Percentiles rank a stretch among this genome's conserved stretches.
These are phyloP conservation scores for Aspergillus sp. DNA, from an alignment of 2,329 filamentous ascomycete genomes.

Conservation along the genomic window DNA sequence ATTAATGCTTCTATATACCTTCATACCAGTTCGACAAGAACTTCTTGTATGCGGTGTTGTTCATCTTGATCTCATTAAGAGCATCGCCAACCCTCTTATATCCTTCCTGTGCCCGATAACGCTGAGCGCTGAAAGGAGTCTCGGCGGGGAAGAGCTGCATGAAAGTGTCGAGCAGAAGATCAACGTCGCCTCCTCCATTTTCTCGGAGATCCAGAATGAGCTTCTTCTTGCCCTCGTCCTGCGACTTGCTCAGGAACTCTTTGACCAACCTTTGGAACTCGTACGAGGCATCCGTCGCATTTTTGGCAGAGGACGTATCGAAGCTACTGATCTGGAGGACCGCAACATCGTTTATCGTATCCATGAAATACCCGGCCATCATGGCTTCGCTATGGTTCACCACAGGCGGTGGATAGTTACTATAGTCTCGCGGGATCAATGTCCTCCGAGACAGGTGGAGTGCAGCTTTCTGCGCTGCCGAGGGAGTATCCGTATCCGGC, in stretches of 20 bases:
- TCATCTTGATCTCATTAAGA: slow-evolving; percentile 10
- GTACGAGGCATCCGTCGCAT: slow-evolving; percentile 1
- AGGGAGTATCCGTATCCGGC: no score
- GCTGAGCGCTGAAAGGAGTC: slow-evolving; percentile 39
- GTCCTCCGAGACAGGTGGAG: slow-evolving; percentile 4
- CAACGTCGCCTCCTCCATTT: slow-evolving; percentile 51
- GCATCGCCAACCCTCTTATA: slow-evolving; percentile 23
- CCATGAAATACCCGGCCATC: slow-evolving; percentile 41
- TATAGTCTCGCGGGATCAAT: no score
- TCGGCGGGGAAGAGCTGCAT: slow-evolving; percentile 40
- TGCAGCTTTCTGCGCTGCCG: no score
- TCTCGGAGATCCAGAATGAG: slow-evolving; percentile 56
- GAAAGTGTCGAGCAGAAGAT: slow-evolving; percentile 44
- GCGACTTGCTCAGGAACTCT: slow-evolving; percentile 43
- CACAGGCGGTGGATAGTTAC: slow-evolving; percentile 32
- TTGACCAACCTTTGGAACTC: slow-evolving; percentile 29
- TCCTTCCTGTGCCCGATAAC: slow-evolving; percentile 38
- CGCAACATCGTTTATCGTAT: slow-evolving; percentile 35
- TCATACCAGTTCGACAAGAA: no score
- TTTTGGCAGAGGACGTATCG: slow-evolving; percentile 8
- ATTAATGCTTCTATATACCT: no score
- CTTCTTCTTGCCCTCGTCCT: slow-evolving; percentile 45
- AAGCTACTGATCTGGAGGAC: slow-evolving; percentile 41
- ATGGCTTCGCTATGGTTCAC: slow-evolving; percentile 27
- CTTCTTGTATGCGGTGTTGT: slow-evolving; percentile 1